These are phyloP conservation scores for Grosmannia serpens DNA, from an alignment of 2,329 filamentous ascomycete species.

Conservation along the genomic window DNA sequence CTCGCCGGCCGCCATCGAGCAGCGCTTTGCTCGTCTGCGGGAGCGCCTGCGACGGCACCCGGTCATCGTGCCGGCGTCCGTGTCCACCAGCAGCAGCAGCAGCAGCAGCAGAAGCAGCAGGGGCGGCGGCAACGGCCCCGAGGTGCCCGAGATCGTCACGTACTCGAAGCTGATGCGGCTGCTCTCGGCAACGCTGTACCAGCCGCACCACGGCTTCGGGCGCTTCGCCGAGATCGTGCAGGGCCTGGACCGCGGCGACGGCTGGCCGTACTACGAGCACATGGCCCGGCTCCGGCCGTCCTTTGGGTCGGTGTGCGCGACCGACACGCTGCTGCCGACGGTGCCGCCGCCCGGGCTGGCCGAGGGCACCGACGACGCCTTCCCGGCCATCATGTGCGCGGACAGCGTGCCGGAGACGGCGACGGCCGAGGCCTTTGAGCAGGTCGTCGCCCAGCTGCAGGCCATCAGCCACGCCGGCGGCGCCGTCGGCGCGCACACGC, in stretches of 20 bases:
- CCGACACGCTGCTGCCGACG: constrained; percentile 19
- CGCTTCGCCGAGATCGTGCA: constrained; percentile 31
- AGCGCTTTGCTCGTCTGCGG: constrained; percentile 28
- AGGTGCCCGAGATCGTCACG: constrained; percentile 36
- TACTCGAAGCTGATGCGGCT: constrained; percentile 34
- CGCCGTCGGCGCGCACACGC: constrained; percentile 29
- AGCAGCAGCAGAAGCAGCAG: too few species aligned
- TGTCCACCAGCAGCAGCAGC: too few species aligned
- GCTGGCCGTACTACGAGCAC: constrained; percentile 28
- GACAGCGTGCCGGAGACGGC: constrained; percentile 23
- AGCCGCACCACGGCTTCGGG: constrained; percentile 29
- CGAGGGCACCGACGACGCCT: constrained; percentile 28
- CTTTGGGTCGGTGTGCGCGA: constrained; percentile 18
- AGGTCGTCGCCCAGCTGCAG: constrained; percentile 21
- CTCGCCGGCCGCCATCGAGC: constrained; percentile 25
- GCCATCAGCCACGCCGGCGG: constrained; percentile 30
- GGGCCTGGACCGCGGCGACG: constrained; percentile 31
- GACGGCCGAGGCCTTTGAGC: constrained; percentile 22
- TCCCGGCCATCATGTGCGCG: constrained; percentile 34
- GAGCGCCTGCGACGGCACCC: constrained; percentile 28
- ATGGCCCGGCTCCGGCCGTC: constrained; percentile 9
- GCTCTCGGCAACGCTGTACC: constrained; percentile 31
- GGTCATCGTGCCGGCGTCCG: constrained; percentile 25
- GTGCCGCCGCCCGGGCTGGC: constrained; percentile 18
- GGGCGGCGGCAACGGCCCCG: constrained; percentile 18